Evolutionary conservation across 352 stramenopile species (phyloP).

Genomic region (Phytophthora fragariae): DNA sequence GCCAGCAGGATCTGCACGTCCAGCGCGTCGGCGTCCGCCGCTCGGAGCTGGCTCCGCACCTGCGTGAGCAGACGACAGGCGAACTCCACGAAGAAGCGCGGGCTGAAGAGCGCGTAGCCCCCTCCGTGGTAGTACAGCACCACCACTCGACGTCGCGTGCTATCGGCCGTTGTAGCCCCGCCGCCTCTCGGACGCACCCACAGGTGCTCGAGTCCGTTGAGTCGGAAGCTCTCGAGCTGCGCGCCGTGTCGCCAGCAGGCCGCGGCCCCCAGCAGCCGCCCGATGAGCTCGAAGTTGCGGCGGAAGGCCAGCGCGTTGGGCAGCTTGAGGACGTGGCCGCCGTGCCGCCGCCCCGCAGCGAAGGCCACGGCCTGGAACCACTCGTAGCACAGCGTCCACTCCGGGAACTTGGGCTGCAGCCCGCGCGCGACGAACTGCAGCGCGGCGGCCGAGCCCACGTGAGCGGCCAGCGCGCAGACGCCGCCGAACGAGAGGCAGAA

Average conservation of each 20-base stretch:
- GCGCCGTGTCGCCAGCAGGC: constrained; percentile 41
- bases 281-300: constrained; percentile 47
- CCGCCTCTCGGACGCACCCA: constrained; percentile 42
- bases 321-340: constrained; percentile 47
- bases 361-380: constrained; percentile 50
- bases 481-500: constrained; percentile 48
- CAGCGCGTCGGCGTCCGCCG: neutral
- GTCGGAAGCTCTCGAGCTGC: constrained; percentile 40
- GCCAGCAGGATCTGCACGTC: constrained; percentile 63
- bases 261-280: constrained; percentile 34
- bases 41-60: constrained; percentile 24
- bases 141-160: constrained; percentile 26
- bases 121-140: constrained; percentile 72
- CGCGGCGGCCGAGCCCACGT: constrained; percentile 30
- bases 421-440: constrained; percentile 38
- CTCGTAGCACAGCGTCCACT: constrained; percentile 56
- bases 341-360: constrained; percentile 34
- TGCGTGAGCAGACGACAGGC: constrained; percentile 45
- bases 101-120: constrained; percentile 61
- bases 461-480: constrained; percentile 30
- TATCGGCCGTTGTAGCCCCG: neutral
- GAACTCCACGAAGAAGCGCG: constrained; percentile 64
- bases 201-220: constrained; percentile 58
- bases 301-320: constrained; percentile 47
- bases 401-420: constrained; percentile 39